These are phyloP conservation scores for Magnusiomyces clavatus DNA, from an alignment of 1,139 yeast genomes.

Conservation along the genomic window DNA sequence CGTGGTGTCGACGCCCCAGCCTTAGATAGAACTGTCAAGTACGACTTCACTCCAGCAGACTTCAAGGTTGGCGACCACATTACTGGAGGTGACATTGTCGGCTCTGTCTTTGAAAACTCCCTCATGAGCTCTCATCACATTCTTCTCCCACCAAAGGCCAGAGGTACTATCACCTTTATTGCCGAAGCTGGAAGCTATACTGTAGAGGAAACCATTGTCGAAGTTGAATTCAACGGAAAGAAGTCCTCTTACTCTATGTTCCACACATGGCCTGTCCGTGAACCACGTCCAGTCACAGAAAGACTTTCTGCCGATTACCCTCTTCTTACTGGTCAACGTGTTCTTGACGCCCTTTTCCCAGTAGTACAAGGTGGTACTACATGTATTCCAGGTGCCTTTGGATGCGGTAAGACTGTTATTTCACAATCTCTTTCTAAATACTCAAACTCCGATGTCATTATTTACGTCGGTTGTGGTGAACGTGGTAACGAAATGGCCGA, in stretches of 20 bases:
- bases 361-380: constrained; percentile 99
- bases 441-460: constrained; percentile 93
- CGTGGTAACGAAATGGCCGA: constrained; percentile 99
- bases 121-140: constrained; percentile 87
- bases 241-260: constrained; percentile 79
- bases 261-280: constrained; percentile 99
- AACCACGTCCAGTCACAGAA: constrained; percentile 96
- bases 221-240: constrained; percentile 90
- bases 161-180: constrained; percentile 89
- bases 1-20: constrained; percentile 98
- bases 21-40: constrained; percentile 67
- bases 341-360: constrained; percentile 93
- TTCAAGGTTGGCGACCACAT: constrained; percentile 93
- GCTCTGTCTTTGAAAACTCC: constrained; percentile 89
- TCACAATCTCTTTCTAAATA: constrained; percentile 95
- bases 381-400: constrained; percentile 99
- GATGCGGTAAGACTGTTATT: constrained; percentile 98
- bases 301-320: constrained; percentile 91
- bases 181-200: constrained; percentile 88
- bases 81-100: constrained; percentile 96
- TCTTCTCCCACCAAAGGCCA: constrained; percentile 92
- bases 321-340: constrained; percentile 96
- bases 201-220: constrained; percentile 81
- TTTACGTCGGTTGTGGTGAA: constrained; percentile 93
- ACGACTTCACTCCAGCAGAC: constrained; percentile 76